Evolutionary conservation across 345 rosid genomes (phyloP).

Genomic region (Geranium brycei): DNA sequence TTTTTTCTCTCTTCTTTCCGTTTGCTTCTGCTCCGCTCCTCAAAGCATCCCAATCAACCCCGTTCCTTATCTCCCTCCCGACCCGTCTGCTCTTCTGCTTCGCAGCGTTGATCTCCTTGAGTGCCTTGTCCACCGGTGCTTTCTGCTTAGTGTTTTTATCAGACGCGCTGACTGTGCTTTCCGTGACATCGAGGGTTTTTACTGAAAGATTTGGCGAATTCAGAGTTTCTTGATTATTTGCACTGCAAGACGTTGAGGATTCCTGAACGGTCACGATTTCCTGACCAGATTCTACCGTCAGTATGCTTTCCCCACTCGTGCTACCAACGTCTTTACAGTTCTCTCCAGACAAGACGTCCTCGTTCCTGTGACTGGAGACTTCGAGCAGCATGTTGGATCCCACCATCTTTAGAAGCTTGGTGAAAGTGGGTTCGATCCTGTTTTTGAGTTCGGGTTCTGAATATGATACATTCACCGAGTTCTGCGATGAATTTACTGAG

Average conservation of each 20-base stretch:
- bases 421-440: constrained; percentile 19
- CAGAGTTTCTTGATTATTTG: constrained; percentile 3
- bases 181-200: constrained; percentile 22
- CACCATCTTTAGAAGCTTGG: constrained; percentile 43
- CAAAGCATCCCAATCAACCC: constrained; percentile 70
- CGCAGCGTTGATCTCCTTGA: constrained; percentile 16
- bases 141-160: constrained; percentile 20
- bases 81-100: constrained; percentile 37
- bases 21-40: constrained; percentile 44
- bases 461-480: constrained; percentile 24
- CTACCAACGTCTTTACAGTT: constrained; percentile 15
- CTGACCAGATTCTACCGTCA: too few species aligned
- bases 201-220: constrained; percentile 16
- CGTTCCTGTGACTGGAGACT: constrained; percentile 17
- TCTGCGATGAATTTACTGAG: constrained; percentile 42
- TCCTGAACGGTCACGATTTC: too few species aligned
- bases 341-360: constrained; percentile 12
- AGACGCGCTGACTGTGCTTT: constrained; percentile 25
- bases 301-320: too few species aligned
- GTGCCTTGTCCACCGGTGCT: constrained; percentile 19
- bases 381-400: constrained; percentile 24
- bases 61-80: constrained; percentile 34
- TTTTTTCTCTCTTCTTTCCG: constrained; percentile 40
- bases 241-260: too few species aligned
- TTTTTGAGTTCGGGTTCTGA: constrained; percentile 21